Base-by-base conservation (phyloP, 1,284 basidiomycete species). In the Erythrobasidium hasegawianum region DNA sequence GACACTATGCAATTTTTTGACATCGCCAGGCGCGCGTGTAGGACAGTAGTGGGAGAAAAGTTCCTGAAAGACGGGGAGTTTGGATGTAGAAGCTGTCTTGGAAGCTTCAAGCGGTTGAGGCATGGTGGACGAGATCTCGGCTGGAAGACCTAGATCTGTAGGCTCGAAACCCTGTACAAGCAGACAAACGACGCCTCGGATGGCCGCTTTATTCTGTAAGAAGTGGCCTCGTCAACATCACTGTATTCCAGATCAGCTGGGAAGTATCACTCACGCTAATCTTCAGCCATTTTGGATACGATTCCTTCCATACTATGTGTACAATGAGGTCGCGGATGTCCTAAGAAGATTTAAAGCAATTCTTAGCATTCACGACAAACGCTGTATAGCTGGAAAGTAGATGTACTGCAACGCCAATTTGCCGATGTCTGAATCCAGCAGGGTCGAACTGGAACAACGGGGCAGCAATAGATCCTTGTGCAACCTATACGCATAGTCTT, bases 21-120 rank as follows among this genome's bases (percentile, higher is more conserved):
- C 81, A 71, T 96, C 92, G 0, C 93, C 93, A 0, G 92, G 91
- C 0, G 91, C 91, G 40, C 86, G 84, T 0, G 90, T 93, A 0
- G 92, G 93, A 71, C 88, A 90, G 2, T 89, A 90, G 78, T 94
- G 90, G 61, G 88, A 88, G 79, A 95, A 96, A 0, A 90, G 87
- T 13, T 83, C 83, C 1, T 86, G 81, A 50, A 96, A 84, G 72
- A 90, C 87, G 0, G 90, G 88, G 1, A 95, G 75, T 8, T 78
- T 74, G 0, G 77, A 74, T 2, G 77, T 78, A 16, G 38, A 76
- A 20, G 57, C 22, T 2, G 53, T 53, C 26, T 52, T 13, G 11
- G 24, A 18, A 1, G 62, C 50, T 27, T 57, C 50, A 8, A 65
- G 39, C 18, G 43, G 45, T 39, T 65, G 62, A n/a, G 62, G 62